Percentiles rank a stretch among this genome's conserved stretches.
Evolutionary conservation across 371 early-diverging fungal species (phyloP).

Genomic region (Syncephalastrum racemosum): DNA sequence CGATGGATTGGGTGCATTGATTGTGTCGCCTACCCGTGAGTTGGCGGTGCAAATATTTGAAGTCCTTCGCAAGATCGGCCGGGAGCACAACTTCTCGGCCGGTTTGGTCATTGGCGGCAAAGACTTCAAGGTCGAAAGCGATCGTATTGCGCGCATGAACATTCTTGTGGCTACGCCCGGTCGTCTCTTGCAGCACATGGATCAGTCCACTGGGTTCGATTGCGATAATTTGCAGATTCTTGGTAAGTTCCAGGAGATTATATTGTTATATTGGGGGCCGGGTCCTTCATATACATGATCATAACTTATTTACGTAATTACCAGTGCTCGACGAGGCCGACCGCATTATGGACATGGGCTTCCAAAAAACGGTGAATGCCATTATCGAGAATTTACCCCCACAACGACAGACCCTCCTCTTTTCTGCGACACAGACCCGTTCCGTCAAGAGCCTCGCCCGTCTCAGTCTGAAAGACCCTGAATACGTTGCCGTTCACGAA

Average conservation of each 20-base stretch:
- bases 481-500: conserved; percentile 95
- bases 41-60: conserved; percentile 97
- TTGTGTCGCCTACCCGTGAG: conserved; percentile 99
- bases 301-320: background rate
- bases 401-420: conserved; percentile 89
- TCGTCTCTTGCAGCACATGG: conserved; percentile 96
- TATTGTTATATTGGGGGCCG: background rate
- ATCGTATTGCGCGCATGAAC: conserved; percentile 86
- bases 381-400: conserved; percentile 90
- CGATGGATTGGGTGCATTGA: conserved; percentile 90
- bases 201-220: conserved; percentile 90
- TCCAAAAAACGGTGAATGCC: conserved; percentile 92
- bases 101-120: conserved; percentile 98
- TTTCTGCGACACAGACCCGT: conserved; percentile 97
- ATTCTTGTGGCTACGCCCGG: conserved; percentile 98
- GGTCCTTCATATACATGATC: background rate
- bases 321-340: conserved; percentile 98
- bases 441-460: conserved; percentile 92
- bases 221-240: conserved; percentile 84
- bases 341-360: conserved; percentile 93
- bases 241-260: conserved; percentile 34
- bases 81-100: conserved; percentile 85
- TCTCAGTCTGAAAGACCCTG: conserved; percentile 85
- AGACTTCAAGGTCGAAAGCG: conserved; percentile 88
- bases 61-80: conserved; percentile 88